Base-by-base conservation (phyloP, 2,329 filamentous ascomycete species). In the Aspergillus sp. region DNA sequence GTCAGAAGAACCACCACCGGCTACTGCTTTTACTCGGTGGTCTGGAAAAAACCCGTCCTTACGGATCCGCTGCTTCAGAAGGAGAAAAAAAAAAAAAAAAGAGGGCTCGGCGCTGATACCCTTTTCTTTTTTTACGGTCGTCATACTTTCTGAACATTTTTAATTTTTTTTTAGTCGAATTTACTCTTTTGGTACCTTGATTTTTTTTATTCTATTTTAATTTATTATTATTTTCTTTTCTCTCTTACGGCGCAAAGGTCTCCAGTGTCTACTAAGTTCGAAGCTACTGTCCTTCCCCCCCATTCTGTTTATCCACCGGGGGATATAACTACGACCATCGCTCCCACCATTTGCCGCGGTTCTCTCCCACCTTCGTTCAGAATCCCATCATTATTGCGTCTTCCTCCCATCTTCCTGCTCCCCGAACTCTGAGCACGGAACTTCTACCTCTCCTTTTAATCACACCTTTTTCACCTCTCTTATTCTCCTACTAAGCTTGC, bases 1-100 rank as follows among this genome's bases (percentile, higher is more conserved):
- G 63, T 64, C 66, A 67, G 59, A 60, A 60, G 54, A 59, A 62
- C 42, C 54, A 61, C 52, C n/a, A 44, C 48, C 57, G 54, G 57
- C n/a, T 36, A n/a, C 38, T 36, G 23, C 38, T 39, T 32, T 38
- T 59, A 27, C 30, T 59, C 57, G 59, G 23, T 42, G 53, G 23
- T 23, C 60, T 41, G 32, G 21, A 49, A 50, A 49, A 47, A 48
- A 48, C 5, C 48, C 48, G 44, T 57, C 58, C 50, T 54, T 39
- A 32, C 47, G 61, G 63, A 51, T 62, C 64, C 63, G 53, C 57
- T 59, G 47, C 57, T 39, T 56, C 27, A 55, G 39, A 27, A 19
- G 27, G 41, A n/a, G 27, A 7, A 25, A 25, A 25, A 25, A 25
- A 25, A 25, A 25, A 25, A 50, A 41, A 44, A 44, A 23, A 15